Base-by-base conservation (phyloP, 108 stramenopile species). In the Skeletonema tropicum region DNA sequence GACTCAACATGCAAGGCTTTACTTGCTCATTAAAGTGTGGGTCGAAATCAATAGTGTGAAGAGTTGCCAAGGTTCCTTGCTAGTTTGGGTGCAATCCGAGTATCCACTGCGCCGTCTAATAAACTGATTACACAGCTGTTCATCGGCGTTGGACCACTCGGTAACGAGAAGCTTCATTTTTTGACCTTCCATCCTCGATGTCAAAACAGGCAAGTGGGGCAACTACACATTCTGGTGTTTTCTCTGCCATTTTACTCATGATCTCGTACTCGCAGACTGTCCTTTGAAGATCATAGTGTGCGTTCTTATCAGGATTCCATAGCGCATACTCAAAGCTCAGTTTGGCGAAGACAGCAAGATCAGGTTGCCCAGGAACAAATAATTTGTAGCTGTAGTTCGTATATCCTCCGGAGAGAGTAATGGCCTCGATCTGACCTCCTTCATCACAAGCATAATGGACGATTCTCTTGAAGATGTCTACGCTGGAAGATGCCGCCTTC, bases 31-130 rank as follows among this genome's bases (percentile, higher is more conserved):
- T 87, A 38, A 87, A 87, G 12, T 71, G 45, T 52, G 82, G 77
- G 42, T 79, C 78, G 21, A 85, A 83, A 30, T 82, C 48, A 15
- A 82, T 76, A 46, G 72, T 74, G 42, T 82, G 76, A 13, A 87
- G 66, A 23, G 49, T 41, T 5, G 88, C 88, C 6, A 89, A 14
- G 1, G 82, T 80, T 23, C 71, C 71, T 48, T 6, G 86, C 88
- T 15, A 82, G 41, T 46, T 85, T 68, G 3, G 77, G 80, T 1
- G 83, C 64, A 29, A 86, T 63, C 12, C 88, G 60, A n/a, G 58
- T 29, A 76, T 89, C 88, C 3, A 89, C 84, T 5, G 62, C 62
- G 0, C 88, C 88, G 59, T 84, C 75, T n/a, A 23, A 87, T 79
- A 35, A 80, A 85, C 45, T 87, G 86, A 38, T 85, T 70, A 64